Evolutionary conservation across 2,329 filamentous ascomycete species (phyloP).

Genomic region (Fusarium pseudocircinatum): DNA sequence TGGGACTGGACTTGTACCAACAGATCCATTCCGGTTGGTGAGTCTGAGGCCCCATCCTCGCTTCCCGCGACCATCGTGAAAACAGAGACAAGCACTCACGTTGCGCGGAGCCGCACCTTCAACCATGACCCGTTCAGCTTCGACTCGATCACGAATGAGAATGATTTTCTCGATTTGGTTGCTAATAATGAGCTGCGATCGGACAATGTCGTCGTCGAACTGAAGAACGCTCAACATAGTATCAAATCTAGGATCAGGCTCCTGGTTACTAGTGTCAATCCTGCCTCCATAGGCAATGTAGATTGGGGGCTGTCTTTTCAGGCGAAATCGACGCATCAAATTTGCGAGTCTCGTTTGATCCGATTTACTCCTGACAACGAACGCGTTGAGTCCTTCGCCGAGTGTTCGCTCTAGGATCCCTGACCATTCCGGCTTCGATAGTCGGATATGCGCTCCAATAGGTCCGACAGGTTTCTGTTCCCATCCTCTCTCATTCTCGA

Average conservation of each 20-base stretch:
- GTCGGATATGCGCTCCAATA: conserved; percentile 78
- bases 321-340: conserved; percentile 71
- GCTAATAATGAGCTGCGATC: conserved; percentile 84
- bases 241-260: conserved; percentile 77
- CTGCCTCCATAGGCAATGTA: conserved; percentile 51
- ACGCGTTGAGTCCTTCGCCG: conserved; percentile 75
- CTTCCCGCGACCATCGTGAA: conserved; percentile 65
- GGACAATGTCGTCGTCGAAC: conserved; percentile 82
- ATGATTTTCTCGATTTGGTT: conserved; percentile 85
- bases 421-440: conserved; percentile 85
- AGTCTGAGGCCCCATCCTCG: conserved; percentile 70
- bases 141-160: conserved; percentile 73
- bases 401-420: conserved; percentile 81
- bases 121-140: conserved; percentile 77
- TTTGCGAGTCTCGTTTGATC: conserved; percentile 76
- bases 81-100: conserved; percentile 76
- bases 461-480: conserved; percentile 81
- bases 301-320: conserved; percentile 56
- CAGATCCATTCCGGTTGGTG: conserved; percentile 53
- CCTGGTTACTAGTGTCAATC: conserved; percentile 58
- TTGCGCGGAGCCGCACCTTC: conserved; percentile 70
- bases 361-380: conserved; percentile 80
- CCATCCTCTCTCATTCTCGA: conserved; percentile 76
- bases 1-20: conserved; percentile 54
- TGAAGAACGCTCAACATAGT: conserved; percentile 85